Evolutionary conservation across 352 stramenopile genomes (phyloP).

Genomic region (Phytopythium kandeliae): DNA sequence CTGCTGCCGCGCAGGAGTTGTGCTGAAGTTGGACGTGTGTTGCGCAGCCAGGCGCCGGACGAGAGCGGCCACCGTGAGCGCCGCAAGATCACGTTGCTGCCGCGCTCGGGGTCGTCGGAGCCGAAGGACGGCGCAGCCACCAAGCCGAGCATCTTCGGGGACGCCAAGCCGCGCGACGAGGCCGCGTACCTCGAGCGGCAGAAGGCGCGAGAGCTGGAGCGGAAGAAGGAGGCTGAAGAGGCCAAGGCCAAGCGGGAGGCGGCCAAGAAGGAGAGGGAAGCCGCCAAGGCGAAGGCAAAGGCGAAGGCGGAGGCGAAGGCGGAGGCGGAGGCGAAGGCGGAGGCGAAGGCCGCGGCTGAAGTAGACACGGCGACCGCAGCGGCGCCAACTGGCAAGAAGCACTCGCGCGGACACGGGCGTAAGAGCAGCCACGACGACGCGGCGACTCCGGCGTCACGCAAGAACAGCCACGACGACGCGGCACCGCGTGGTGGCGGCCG

Average conservation of each 20-base stretch:
- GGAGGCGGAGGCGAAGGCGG: constrained; percentile 12
- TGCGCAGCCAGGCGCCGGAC: constrained; percentile 15
- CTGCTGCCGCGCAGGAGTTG: not conserved
- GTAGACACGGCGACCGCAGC: not conserved
- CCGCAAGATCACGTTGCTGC: constrained; percentile 48
- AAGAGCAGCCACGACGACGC: constrained; percentile 22
- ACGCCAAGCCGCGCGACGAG: constrained; percentile 83
- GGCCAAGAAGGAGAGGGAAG: constrained; percentile 17
- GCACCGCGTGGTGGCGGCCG: constrained; percentile 17
- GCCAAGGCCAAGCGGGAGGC: constrained; percentile 16
- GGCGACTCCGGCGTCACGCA: constrained; percentile 11
- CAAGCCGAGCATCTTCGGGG: constrained; percentile 64
- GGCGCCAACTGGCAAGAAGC: constrained; percentile 6
- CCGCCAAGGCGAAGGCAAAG: constrained; percentile 12
- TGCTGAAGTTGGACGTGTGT: not conserved
- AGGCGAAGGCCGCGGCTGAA: constrained; percentile 3
- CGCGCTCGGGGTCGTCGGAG: constrained; percentile 42
- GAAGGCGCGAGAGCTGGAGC: constrained; percentile 30
- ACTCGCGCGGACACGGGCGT: constrained; percentile 10
- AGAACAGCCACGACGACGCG: constrained; percentile 45
- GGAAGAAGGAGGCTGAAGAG: constrained; percentile 16
- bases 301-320: constrained; percentile 22
- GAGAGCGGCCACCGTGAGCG: constrained; percentile 35
- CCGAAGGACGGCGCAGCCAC: constrained; percentile 16
- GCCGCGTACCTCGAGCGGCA: constrained; percentile 59